A percentile compares a stretch with the other conserved stretches of the same genome.
Conservation (phyloP, 2,329 filamentous ascomycete species). For the Penicillium sp. region DNA sequence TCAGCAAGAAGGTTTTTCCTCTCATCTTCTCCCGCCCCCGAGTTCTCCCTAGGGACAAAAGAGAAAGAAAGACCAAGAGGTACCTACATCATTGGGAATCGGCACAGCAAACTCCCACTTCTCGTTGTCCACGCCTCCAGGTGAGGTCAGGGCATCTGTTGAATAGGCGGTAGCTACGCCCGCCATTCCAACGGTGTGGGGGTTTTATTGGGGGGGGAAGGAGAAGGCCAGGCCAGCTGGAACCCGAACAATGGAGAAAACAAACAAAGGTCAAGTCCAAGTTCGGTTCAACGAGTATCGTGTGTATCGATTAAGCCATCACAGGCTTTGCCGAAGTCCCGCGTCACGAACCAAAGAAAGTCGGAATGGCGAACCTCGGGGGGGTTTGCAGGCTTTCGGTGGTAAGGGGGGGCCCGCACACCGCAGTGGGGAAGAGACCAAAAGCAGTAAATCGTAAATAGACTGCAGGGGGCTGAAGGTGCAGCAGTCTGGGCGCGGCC, state of each 20-base stretch:
- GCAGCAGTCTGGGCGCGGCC: background rate
- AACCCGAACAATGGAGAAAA: slow-evolving; percentile 19
- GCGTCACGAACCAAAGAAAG: slow-evolving; percentile 7
- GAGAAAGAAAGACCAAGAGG: background rate
- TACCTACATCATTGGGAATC: slow-evolving; percentile 36
- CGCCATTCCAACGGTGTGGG: slow-evolving; percentile 36
- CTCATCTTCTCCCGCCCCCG: background rate
- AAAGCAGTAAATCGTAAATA: slow-evolving; percentile 39
- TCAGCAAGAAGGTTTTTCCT: slow-evolving; percentile 14
- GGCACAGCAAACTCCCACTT: slow-evolving; percentile 43
- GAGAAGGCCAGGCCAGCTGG: slow-evolving; percentile 38
- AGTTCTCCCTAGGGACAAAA: background rate
- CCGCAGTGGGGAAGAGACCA: slow-evolving; percentile 21
- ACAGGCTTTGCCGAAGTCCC: slow-evolving; percentile 19
- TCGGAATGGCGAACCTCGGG: background rate
- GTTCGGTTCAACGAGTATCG: slow-evolving; percentile 10
- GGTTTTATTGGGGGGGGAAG: background rate
- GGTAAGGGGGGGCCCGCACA: slow-evolving; percentile 18
- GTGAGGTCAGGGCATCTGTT: slow-evolving; percentile 39
- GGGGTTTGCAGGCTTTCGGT: background rate
- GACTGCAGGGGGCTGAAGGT: slow-evolving; percentile 16
- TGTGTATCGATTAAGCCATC: slow-evolving; percentile 30
- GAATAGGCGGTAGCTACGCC: slow-evolving; percentile 42
- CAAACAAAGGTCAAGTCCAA: slow-evolving; percentile 15
- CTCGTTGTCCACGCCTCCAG: slow-evolving; percentile 32